Conservation (phyloP, 345 rosid genomes). For the Melaleuca quinquenervia region DNA sequence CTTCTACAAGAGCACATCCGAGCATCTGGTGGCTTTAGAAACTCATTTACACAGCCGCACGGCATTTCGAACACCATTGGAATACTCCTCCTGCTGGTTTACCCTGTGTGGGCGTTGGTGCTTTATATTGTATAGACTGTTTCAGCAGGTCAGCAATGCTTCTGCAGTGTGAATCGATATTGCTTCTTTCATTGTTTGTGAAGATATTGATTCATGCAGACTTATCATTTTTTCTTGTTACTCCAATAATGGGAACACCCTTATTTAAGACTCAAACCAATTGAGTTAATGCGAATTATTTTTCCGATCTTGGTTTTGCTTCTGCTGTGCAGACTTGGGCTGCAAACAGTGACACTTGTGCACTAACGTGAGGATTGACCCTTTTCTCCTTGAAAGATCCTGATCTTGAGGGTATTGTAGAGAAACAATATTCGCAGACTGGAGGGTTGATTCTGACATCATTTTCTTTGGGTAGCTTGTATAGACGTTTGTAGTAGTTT, state of each 20-base stretch:
- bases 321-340: background rate
- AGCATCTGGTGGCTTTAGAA: conserved; percentile 96
- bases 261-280: background rate
- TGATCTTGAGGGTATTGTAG: background rate
- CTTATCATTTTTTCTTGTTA: background rate
- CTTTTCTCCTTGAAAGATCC: background rate
- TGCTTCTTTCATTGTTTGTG: background rate
- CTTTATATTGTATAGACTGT: conserved; percentile 33
- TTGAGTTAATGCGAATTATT: background rate
- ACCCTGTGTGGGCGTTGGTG: conserved; percentile 71
- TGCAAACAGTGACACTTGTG: background rate
- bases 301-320: background rate
- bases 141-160: background rate
- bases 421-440: too few relatives aligned
- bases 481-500: background rate
- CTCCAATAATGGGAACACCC: background rate
- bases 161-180: background rate
- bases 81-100: conserved; percentile 63
- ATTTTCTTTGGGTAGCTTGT: background rate
- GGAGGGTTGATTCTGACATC: background rate
- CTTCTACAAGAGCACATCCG: conserved; percentile 89
- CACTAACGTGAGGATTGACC: background rate
- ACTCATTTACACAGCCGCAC: conserved; percentile 53
- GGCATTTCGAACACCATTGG: conserved; percentile 85
- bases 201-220: background rate